Base-by-base conservation (phyloP, 2,329 filamentous ascomycete genomes). In the Alternaria metachromatica region DNA sequence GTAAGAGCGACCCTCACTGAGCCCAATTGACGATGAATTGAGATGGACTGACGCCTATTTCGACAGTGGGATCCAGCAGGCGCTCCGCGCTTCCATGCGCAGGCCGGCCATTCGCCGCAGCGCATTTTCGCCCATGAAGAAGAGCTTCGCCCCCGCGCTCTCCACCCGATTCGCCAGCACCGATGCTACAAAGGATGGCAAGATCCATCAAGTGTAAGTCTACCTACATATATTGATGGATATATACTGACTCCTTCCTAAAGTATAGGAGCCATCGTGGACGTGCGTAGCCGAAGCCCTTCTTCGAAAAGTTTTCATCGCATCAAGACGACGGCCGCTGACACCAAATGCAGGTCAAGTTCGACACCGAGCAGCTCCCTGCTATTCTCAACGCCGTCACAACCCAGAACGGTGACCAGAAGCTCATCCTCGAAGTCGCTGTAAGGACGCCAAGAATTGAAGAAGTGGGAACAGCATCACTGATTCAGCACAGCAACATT, bases 371-470 rank as follows among this genome's bases (percentile, higher is more conserved):
- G 73, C 92, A 95, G 86, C 92, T 99, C 74, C 96, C 96, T 78
- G 85, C 94, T 76, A 99, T 99, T 90, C 91, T 98, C 82, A 98
- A 99, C 87, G 96, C 96, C 82, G 88, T 99, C 80, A 90, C 91
- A 85, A 97, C 93, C 78, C 85, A 89, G 76, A 98, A 98, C 87
- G 91, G 92, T 84, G 93, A 92, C 82, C 87, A 97, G 83, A 97
- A 96, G 89, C 91, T 99, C 73, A 89, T 97, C 72, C 90, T 99
- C 73, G 96, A 99, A 88, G 96, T 98, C 83, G 87, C 96, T 80
- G 94, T 97, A 97, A 81, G 89, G 80, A 73, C 72, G 71, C 70
- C 70, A 72, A 72, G 69, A 66, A 67, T 50, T 45, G 60, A 49
- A 70, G 66, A 71, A 25, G 56, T 67, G 60, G 66, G 49, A 69